Evolutionary conservation across 176 grass and related monocot species (phyloP), one percentile per base, ranked within the genome.

Genomic region (Elymus sibiricus): DNA sequence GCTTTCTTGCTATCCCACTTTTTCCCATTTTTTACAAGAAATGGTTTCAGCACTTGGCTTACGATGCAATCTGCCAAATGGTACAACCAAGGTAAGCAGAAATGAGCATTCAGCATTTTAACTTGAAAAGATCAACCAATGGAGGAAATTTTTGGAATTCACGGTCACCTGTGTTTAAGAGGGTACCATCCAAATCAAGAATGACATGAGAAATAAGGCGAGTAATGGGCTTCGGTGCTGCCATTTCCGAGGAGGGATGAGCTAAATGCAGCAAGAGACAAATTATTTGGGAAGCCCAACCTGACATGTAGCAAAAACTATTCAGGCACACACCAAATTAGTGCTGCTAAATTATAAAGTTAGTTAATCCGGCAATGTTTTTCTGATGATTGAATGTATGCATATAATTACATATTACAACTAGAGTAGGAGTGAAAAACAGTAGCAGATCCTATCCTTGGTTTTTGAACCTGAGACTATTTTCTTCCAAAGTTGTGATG

Each of bases 151-250:
- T 71, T 35, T 59, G 16, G 49, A 86, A 78, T 28, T 81, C 43
- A 16, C 21, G 78, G 65, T 63, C 76, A 95, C 97, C 97, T 92
- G 93, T 98, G 71, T 98, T 98, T 79, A 95, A 77, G 79, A 98
- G 93, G 62, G 97, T 98, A 67, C 94, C 97, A 79, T 98, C 97
- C 88, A 98, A 86, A 84, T 95, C 97, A 60, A 98, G 90, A 86
- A 98, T 95, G 72, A 98, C 97, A 88, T 94, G 88, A 14, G 94
- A 92, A 89, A 92, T 73, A 60, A 92, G 63, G 51, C 83, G 78
- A 61, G 72, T n/a, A 56, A 86, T 55, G 11, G 85, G 77, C 79
- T 87, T 92, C 7, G 91, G 65, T 73, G 92, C 79, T 70, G 93
- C 90, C 91, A 98, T 98, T 83, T 86, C 74, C 74, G 90, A 77